Base-by-base conservation (phyloP, 2,329 filamentous ascomycete species). In the Zarea fungicola region DNA sequence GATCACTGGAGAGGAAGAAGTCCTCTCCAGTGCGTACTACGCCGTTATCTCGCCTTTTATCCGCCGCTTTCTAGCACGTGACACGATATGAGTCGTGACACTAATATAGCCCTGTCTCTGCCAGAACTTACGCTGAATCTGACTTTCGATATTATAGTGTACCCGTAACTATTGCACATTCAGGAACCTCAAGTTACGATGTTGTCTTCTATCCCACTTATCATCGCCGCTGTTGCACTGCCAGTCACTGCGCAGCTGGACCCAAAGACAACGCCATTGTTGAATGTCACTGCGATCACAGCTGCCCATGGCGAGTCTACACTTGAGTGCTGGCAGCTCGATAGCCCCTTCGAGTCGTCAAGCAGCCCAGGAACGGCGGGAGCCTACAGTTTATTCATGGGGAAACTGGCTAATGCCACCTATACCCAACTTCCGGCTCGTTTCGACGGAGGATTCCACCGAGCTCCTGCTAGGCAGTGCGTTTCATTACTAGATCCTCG, bases 281-380 rank as follows among this genome's bases (percentile, higher is more conserved):
- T 72, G n/a, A 72, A 71, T 52, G 48, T 73, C 42, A 73, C 70
- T 6, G 62, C 68, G 19, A 51, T 72, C 23, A 56, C 56, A 44
- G 64, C 64, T 4, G 53, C 51, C 19, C 58, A 67, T 48, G 63
- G 63, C 45, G 55, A 56, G 4, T 73, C 70, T 7, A 64, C 60
- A 5, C 54, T 73, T 3, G 68, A 72, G 60, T 73, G 70, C 61
- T 73, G 70, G 69, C 61, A 68, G 47, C 55, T 73, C 18, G 57
- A 47, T 19, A 28, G 62, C 2, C 32, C 43, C 10, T 47, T 47
- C 43, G 21, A 23, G 19, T 18, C 22, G 6, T 65, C 65, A 7
- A 51, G 57, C 6, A 46, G 58, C 11, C 51, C 63, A 6, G 70
- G 68, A 2, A 62, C 59, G 3, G 26, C 58, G 1, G 69, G 70